Base-by-base conservation (phyloP, 345 rosid species). In the Pistacia atlantica region DNA sequence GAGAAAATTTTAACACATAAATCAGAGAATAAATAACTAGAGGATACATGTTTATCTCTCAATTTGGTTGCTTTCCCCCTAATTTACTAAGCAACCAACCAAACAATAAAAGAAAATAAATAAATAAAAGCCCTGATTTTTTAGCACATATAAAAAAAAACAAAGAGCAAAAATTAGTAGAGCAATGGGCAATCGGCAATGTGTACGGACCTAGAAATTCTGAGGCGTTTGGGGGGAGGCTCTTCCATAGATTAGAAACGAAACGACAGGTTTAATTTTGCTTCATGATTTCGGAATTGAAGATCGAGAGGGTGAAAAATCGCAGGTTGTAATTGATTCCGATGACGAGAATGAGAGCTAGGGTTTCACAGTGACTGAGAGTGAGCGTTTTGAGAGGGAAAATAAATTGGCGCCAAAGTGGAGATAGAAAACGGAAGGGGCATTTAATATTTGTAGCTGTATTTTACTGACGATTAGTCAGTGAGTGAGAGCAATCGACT, bases 191-290 rank as follows among this genome's bases (percentile, higher is more conserved):
- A 35, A 9, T 5, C 25, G 16, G 17, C 16, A 55, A 65, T 14
- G 64, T n/a, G 28, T 57, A 72, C 48, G 12, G 56, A 87, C 90
- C 88, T 81, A 25, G 83, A 76, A 63, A 82, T 68, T 80, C 78
- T 91, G 69, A 55, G 93, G 52, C 93, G 92, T 70, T 91, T 91
- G 4, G 82, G 83, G 8, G 79, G 89, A 67, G 79, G 93, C 60
- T 79, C 88, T 51, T 73, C 83, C 93, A 90, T 89, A 1, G 65
- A 62, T 55, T 8, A n/a, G 57, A 18, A 4, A 38, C 13, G 25
- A 45, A 22, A 18, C 8, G 45, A 38, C 13, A 67, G 22, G 22
- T 58, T 5, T 18, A 22, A 20, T 25, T 25, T 10, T 25, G 13
- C 35, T 16, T 69, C 20, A 12, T 28, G 58, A 46, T 46, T 25